Base-by-base conservation (phyloP, 2,329 filamentous ascomycete species). In the Grosmannia huntii region DNA sequence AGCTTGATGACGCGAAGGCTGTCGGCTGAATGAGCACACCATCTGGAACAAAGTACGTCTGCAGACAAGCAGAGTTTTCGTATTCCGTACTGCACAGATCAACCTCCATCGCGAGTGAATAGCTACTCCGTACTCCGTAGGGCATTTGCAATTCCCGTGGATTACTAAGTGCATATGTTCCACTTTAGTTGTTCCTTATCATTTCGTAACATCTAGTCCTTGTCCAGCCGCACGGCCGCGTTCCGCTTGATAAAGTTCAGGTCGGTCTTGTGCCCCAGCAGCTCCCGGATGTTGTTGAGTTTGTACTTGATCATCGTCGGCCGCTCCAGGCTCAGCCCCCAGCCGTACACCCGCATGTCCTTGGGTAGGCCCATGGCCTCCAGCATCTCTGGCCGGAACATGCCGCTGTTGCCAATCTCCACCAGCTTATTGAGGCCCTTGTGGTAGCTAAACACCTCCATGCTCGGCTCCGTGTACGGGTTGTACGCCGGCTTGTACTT, bases 401-500 rank as follows among this genome's bases (percentile, higher is more conserved):
- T 97, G 63, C 94, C 94, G 66, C 87, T 92, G 76, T 99, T 97
- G 60, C 94, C 94, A 69, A 97, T 97, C 76, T 97, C 94, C 28
- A 97, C 89, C 75, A 95, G 86, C 77, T 95, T 95, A 67, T 83
- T 83, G 55, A 96, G 76, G 4, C 90, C 92, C 67, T 86, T 82
- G 77, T 97, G 94, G 77, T 86, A 97, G 64, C 89, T 90, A 75
- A 97, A 99, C 64, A 99, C 95, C 74, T 99, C 94, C 90, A 99
- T 95, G 69, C 86, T 87, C 33, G 94, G 91, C 74, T 99, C 94
- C 31, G 90, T 96, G 77, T 95, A 91, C 0, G 89, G 89, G 75
- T 96, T 95, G 87, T 89, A 64, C 1, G 94, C 94, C 21, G 94
- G 94, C 78, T 99, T 99, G 84, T 96, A 99, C 68, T 89, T 86